phyloP scores from a whole-genome alignment of 495 filamentous ascomycete species.

The Antarctomyces pellizariae region DNA sequence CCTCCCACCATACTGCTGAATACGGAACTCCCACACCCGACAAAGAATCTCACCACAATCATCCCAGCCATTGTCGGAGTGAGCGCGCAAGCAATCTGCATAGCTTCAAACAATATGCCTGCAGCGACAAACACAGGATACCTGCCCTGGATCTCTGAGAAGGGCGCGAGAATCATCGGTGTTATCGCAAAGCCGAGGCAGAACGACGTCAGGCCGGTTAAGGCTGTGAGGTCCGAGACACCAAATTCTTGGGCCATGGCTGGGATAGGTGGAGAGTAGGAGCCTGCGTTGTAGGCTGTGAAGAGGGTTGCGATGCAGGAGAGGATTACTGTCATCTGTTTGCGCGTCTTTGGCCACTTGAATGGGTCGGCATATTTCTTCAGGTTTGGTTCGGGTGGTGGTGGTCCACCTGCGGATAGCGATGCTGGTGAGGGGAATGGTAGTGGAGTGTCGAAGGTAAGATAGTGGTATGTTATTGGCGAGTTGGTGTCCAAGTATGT shows the following conservation, averaged over 20 bases:
- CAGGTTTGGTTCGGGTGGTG: conserved; percentile 39
- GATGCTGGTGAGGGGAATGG: conserved; percentile 27
- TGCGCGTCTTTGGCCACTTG: conserved; percentile 44
- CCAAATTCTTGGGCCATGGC: conserved; percentile 39
- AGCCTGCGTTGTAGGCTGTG: conserved; percentile 63
- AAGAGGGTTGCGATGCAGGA: conserved; percentile 53
- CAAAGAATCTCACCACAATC: conserved; percentile 51
- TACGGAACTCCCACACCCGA: conserved; percentile 52
- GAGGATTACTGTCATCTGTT: conserved; percentile 48
- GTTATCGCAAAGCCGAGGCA: conserved; percentile 63
- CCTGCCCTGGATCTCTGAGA: conserved; percentile 71
- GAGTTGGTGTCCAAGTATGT: background rate
- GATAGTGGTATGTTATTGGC: conserved; percentile 40
- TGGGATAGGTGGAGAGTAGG: conserved; percentile 42
- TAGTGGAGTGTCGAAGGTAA: conserved; percentile 46
- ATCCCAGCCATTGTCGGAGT: conserved; percentile 50
- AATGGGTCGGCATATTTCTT: conserved; percentile 45
- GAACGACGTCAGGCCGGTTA: conserved; percentile 66
- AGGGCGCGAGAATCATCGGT: conserved; percentile 77
- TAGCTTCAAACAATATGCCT: conserved; percentile 40
- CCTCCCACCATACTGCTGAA: conserved; percentile 89
- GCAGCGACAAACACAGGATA: conserved; percentile 58
- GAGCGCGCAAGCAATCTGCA: conserved; percentile 53
- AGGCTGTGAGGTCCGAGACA: conserved; percentile 36
- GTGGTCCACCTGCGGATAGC: conserved; percentile 14